A percentile compares a stretch with the other conserved stretches of the same genome.
Conservation (phyloP, 352 stramenopile genomes). For the Chloridella minuta region DNA sequence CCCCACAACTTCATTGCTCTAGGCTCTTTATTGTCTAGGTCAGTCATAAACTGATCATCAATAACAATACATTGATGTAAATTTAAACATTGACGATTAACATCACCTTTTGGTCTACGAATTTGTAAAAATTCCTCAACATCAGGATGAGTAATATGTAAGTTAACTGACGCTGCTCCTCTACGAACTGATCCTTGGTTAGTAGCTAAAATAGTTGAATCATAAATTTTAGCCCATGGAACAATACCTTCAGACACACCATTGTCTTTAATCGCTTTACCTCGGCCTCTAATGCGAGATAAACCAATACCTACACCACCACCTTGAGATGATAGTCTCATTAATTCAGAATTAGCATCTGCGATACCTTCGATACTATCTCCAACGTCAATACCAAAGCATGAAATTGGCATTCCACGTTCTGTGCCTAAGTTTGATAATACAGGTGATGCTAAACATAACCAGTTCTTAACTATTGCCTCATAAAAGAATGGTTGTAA, state of each 20-base stretch:
- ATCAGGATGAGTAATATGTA: neutral
- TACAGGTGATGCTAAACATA: neutral
- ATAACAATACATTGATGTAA: neutral
- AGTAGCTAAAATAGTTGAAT: neutral
- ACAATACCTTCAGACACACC: neutral
- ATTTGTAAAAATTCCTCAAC: neutral
- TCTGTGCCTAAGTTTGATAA: neutral
- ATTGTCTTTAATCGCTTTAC: neutral
- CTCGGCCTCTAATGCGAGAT: neutral
- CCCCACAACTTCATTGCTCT: neutral
- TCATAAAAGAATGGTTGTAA: too few relatives aligned
- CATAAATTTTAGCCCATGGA: neutral
- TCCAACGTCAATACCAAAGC: neutral
- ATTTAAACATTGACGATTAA: neutral
- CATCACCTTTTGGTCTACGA: neutral
- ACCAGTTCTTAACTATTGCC: too few relatives aligned
- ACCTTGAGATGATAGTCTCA: neutral
- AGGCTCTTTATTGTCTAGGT: neutral
- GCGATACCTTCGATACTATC: neutral
- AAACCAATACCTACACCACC: neutral
- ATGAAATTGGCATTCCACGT: conserved; percentile 7
- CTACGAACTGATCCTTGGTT: neutral
- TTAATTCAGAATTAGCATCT: neutral
- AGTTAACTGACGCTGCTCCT: neutral
- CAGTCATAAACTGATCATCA: neutral